Evolutionary conservation across 31 red algal genomes (phyloP).

Genomic region (Bonnemaisonia californica): DNA sequence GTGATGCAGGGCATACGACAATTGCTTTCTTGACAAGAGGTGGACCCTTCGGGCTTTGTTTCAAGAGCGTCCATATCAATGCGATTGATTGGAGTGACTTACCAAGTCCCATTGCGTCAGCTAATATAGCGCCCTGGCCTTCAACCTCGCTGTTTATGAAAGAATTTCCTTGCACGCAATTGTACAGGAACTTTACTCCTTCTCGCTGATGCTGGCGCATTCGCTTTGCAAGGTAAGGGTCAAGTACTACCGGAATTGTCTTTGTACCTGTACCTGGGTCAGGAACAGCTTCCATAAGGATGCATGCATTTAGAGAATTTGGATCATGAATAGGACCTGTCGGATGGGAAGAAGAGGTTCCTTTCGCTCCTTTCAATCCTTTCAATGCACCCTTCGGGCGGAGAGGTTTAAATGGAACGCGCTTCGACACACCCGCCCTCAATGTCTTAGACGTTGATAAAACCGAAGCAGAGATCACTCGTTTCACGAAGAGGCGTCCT

Average conservation of each 20-base stretch:
- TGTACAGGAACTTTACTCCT: constrained; percentile 72
- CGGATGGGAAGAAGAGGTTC: background rate
- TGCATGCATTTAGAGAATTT: constrained; percentile 42
- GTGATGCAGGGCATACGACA: constrained; percentile 77
- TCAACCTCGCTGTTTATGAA: background rate
- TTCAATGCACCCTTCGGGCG: constrained; percentile 4
- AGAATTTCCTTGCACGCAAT: constrained; percentile 37
- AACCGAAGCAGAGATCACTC: background rate
- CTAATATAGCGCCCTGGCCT: constrained; percentile 79
- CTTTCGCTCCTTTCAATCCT: too few species aligned
- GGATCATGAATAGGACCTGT: constrained; percentile 65
- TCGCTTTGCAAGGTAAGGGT: constrained; percentile 69
- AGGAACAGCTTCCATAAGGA: constrained; percentile 22
- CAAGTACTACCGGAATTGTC: constrained; percentile 67
- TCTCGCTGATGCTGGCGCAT: constrained; percentile 76
- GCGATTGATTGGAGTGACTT: constrained; percentile 87
- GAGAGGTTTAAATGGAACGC: constrained; percentile 52
- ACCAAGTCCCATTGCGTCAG: constrained; percentile 91
- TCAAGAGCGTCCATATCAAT: constrained; percentile 72
- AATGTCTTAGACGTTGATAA: background rate
- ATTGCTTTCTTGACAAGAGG: constrained; percentile 75
- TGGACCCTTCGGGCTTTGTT: constrained; percentile 56
- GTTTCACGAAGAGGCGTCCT: constrained; percentile 68
- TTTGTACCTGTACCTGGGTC: background rate
- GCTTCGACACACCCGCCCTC: constrained; percentile 3